Percentiles rank a stretch among this genome's conserved stretches.
Evolutionary conservation across 495 filamentous ascomycete species (phyloP).

Genomic region (Lentithecium fluviatile): DNA sequence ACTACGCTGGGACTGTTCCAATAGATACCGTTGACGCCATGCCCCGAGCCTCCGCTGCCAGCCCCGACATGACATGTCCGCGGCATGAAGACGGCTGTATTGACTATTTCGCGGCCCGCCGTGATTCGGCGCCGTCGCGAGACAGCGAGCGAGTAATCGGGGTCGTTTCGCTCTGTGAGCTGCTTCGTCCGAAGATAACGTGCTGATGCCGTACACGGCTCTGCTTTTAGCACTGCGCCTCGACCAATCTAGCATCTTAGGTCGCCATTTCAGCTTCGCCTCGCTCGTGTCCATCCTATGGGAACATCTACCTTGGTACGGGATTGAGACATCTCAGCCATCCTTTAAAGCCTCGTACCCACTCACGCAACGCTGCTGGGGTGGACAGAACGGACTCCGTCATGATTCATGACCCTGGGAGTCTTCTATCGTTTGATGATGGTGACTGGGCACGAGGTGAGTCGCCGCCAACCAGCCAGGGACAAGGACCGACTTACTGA

Average conservation of each 20-base stretch:
- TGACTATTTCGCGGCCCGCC: slow-evolving; percentile 7
- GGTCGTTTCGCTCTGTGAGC: slow-evolving; percentile 32
- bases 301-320: slow-evolving; percentile 16
- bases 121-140: slow-evolving; percentile 11
- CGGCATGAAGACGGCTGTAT: slow-evolving; percentile 8
- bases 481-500: slow-evolving; percentile 62
- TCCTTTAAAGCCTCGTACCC: slow-evolving; percentile 31
- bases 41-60: slow-evolving; percentile 14
- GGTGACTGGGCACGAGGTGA: slow-evolving; percentile 65
- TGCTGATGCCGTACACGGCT: slow-evolving; percentile 32
- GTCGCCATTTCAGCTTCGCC: slow-evolving; percentile 17
- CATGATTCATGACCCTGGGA: not conserved
- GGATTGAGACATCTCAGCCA: slow-evolving; percentile 36
- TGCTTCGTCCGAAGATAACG: slow-evolving; percentile 23
- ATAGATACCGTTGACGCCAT: slow-evolving; percentile 17
- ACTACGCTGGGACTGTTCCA: slow-evolving; percentile 33
- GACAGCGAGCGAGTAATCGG: slow-evolving; percentile 29
- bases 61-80: slow-evolving; percentile 1
- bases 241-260: slow-evolving; percentile 27
- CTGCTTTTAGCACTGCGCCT: slow-evolving; percentile 25
- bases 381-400: slow-evolving; percentile 9
- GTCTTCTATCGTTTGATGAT: slow-evolving; percentile 83
- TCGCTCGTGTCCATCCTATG: slow-evolving; percentile 27
- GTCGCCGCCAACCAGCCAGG: slow-evolving; percentile 15
- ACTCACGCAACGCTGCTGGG: slow-evolving; percentile 21